Evolutionary conservation across 2,329 filamentous ascomycete genomes (phyloP).

Genomic region (Aspergillus calidoustus): DNA sequence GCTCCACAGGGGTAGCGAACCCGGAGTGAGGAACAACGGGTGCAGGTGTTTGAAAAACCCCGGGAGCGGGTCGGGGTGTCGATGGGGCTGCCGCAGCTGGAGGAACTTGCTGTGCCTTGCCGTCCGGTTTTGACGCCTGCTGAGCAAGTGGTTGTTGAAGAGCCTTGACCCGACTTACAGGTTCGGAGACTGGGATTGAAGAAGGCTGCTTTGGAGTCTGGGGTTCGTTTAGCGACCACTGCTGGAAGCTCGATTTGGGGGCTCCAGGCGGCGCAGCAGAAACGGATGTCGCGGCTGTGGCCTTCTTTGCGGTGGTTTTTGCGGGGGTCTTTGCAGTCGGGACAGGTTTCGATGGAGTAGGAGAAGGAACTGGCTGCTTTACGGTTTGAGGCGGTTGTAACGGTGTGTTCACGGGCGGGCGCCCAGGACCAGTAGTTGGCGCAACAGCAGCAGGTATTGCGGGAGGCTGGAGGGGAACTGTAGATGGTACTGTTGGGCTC

Average conservation of each 20-base stretch:
- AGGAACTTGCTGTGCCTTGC: conserved; percentile 22
- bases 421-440: conserved; percentile 24
- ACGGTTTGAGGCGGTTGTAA: conserved; percentile 32
- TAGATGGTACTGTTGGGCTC: conserved; percentile 15
- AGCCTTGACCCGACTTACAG: conserved; percentile 25
- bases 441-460: conserved; percentile 20
- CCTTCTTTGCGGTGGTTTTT: conserved; percentile 25
- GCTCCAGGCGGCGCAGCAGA: conserved; percentile 26
- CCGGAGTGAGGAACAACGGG: conserved; percentile 27
- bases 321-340: conserved; percentile 20
- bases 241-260: conserved; percentile 41
- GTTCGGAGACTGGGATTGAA: conserved; percentile 26
- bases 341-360: conserved; percentile 18
- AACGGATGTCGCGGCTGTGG: conserved; percentile 20
- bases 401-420: conserved; percentile 28
- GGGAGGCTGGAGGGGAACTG: conserved; percentile 23
- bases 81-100: conserved; percentile 30
- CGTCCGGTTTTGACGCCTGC: conserved; percentile 22
- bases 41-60: conserved; percentile 30
- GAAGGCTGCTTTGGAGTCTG: conserved; percentile 35
- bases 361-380: conserved; percentile 22
- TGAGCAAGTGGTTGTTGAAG: conserved; percentile 26
- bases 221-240: conserved; percentile 41
- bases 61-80: conserved; percentile 31
- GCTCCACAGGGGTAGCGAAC: conserved; percentile 35